Evolutionary conservation across 2,329 filamentous ascomycete species (phyloP), one percentile per base, ranked within the genome.

Genomic region (Penicillium aurantiogriseum): DNA sequence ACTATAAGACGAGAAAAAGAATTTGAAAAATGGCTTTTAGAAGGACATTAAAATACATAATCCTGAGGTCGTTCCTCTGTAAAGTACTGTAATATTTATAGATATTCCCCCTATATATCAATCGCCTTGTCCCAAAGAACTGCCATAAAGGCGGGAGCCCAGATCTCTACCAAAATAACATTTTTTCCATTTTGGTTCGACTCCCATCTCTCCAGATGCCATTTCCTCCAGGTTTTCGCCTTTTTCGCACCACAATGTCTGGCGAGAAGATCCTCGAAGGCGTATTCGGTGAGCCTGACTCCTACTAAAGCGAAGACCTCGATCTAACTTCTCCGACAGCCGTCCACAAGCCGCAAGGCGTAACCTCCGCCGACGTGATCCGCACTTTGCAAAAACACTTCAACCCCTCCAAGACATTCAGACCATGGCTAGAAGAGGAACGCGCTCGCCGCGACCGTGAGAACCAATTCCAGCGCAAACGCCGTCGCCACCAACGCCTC

Each of bases 311-410:
- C 31, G 1, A 53, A 17, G 27, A 42, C 35, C 13, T 51, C 29
- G 3, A 17, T 56, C 47, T 67, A 35, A 63, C 52, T 51, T 53
- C 38, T 39, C 61, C 46, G 29, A 47, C 38, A 96, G 93, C 91
- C 74, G 89, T 99, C 76, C 91, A 96, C 79, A 99, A 99, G 78
- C 94, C 94, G 29, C 81, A 87, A 69, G 89, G 88, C 68, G 85
- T 93, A 69, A 91, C 89, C 72, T 97, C 93, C 35, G 92, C 92
- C 50, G 91, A 96, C 74, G 89, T 95, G 38, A 85, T 99, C 64
- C 92, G 93, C 71, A 88, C 93, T 70, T 87, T 95, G 57, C 92
- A 97, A 78, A 79, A 83, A 21, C 85, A 88, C 64, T 96, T 97
- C 82, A 91, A 92, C 66, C 85, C 86, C 11, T 97, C 94, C 1